Evolutionary conservation across 2,329 filamentous ascomycete species (phyloP).

Genomic region (Pseudogymnoascus sp.): DNA sequence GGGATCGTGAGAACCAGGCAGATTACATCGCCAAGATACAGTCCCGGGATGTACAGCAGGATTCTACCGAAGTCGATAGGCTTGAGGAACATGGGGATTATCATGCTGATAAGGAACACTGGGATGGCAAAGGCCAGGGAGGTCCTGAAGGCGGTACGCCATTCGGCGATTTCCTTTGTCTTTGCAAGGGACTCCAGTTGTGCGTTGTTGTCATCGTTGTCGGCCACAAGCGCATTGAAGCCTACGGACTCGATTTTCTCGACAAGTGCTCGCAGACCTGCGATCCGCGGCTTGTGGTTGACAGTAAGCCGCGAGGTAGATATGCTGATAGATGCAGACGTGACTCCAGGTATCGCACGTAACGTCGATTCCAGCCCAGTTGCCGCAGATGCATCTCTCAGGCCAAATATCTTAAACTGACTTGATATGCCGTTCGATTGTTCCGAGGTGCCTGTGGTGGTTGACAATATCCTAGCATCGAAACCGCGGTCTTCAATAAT

Average conservation of each 20-base stretch:
- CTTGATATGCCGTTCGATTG: constrained; percentile 49
- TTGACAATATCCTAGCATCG: constrained; percentile 74
- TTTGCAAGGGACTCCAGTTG: constrained; percentile 94
- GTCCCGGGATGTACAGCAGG: constrained; percentile 56
- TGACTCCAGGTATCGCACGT: constrained; percentile 58
- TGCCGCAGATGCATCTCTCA: constrained; percentile 63
- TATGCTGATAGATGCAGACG: constrained; percentile 64
- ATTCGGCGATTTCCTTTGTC: constrained; percentile 91
- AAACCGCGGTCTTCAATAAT: constrained; percentile 88
- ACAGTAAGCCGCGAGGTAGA: constrained; percentile 67
- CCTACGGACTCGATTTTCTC: constrained; percentile 73
- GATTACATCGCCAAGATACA: constrained; percentile 81
- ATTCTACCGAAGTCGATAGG: constrained; percentile 68
- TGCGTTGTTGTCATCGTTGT: constrained; percentile 91
- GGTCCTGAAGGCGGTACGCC: constrained; percentile 71
- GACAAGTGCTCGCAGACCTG: constrained; percentile 75
- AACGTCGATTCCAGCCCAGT: constrained; percentile 63
- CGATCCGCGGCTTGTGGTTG: constrained; percentile 59
- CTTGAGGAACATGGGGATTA: constrained; percentile 78
- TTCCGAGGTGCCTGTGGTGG: constrained; percentile 51
- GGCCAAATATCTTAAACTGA: constrained; percentile 78
- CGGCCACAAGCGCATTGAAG: constrained; percentile 81
- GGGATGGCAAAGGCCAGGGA: constrained; percentile 79
- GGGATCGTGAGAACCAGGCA: constrained; percentile 81
- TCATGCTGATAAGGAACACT: constrained; percentile 87